A percentile compares a stretch with the other conserved stretches of the same genome.
Conservation (phyloP, 2,329 filamentous ascomycete species). For the Nigrospora oryzae region DNA sequence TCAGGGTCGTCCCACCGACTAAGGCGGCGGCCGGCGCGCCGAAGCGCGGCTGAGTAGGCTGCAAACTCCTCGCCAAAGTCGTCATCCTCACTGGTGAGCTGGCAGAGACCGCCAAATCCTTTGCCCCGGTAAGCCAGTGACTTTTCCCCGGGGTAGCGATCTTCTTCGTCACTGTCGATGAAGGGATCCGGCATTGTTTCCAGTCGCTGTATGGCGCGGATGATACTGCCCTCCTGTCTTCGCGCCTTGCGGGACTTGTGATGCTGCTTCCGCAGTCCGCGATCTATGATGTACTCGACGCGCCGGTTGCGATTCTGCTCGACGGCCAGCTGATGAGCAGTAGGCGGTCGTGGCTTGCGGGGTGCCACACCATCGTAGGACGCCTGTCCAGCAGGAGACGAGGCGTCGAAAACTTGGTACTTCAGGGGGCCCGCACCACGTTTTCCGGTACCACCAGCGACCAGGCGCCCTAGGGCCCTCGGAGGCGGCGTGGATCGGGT, state of each 20-base stretch:
- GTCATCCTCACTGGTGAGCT: conserved; percentile 52
- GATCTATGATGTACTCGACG: conserved; percentile 74
- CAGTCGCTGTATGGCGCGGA: conserved; percentile 58
- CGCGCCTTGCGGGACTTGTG: conserved; percentile 54
- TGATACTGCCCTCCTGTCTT: conserved; percentile 56
- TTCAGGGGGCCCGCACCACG: conserved; percentile 43
- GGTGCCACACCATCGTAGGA: conserved; percentile 46
- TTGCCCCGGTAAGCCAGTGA: conserved; percentile 40
- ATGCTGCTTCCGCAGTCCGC: conserved; percentile 61
- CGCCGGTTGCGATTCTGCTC: conserved; percentile 70
- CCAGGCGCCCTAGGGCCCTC: conserved; percentile 25
- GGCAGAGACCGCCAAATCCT: conserved; percentile 57
- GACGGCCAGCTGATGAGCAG: conserved; percentile 74
- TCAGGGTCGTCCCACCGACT: conserved; percentile 50
- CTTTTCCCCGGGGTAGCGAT: conserved; percentile 22
- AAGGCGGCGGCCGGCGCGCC: conserved; percentile 56
- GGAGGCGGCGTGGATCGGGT: conserved; percentile 44
- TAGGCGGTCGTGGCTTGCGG: conserved; percentile 64
- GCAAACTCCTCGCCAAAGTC: conserved; percentile 71
- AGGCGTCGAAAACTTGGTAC: conserved; percentile 52
- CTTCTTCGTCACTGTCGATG: conserved; percentile 56
- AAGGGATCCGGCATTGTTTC: conserved; percentile 46
- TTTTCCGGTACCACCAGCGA: conserved; percentile 25
- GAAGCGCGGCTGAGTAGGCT: conserved; percentile 57
- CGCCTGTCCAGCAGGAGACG: conserved; percentile 47